Percentiles rank a stretch among this genome's conserved stretches.
Conservation (phyloP, 2,329 filamentous ascomycete genomes). For the Fusarium cicatricum region DNA sequence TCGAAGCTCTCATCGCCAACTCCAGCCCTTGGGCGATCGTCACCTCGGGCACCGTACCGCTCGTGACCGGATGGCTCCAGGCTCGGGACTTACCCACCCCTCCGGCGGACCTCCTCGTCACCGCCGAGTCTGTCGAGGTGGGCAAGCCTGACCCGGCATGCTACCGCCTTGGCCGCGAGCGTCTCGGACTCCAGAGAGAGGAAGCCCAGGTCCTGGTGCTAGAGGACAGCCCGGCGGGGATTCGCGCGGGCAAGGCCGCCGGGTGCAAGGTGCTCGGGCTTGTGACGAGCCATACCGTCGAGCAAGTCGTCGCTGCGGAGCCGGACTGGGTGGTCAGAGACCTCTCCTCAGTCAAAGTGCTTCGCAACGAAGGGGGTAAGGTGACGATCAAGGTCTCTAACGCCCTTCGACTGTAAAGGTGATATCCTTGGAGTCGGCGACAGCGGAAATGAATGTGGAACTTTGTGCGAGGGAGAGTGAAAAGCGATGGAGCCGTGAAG, state of each 20-base stretch:
- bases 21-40: constrained; percentile 86
- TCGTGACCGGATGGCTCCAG: constrained; percentile 77
- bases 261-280: constrained; percentile 87
- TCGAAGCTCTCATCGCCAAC: constrained; percentile 69
- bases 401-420: constrained; percentile 54
- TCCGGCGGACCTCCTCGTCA: constrained; percentile 67
- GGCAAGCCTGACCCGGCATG: constrained; percentile 82
- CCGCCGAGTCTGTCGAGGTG: constrained; percentile 76
- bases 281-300: constrained; percentile 80
- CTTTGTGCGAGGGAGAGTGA: constrained; percentile 6
- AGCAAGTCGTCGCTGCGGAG: constrained; percentile 76
- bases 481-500: constrained; percentile 11
- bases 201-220: constrained; percentile 73
- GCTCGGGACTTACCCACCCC: constrained; percentile 70
- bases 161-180: constrained; percentile 73
- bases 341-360: constrained; percentile 74
- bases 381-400: constrained; percentile 74
- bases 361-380: constrained; percentile 63
- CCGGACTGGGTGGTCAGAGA: constrained; percentile 90
- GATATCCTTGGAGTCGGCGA: constrained; percentile 13
- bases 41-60: constrained; percentile 72
- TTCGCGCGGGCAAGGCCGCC: constrained; percentile 82
- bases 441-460: constrained; percentile 12
- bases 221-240: constrained; percentile 89
- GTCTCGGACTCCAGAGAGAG: constrained; percentile 61